These are phyloP conservation scores for Malus sylvestris DNA, from an alignment of 306 rosid species.

Conservation along the genomic window DNA sequence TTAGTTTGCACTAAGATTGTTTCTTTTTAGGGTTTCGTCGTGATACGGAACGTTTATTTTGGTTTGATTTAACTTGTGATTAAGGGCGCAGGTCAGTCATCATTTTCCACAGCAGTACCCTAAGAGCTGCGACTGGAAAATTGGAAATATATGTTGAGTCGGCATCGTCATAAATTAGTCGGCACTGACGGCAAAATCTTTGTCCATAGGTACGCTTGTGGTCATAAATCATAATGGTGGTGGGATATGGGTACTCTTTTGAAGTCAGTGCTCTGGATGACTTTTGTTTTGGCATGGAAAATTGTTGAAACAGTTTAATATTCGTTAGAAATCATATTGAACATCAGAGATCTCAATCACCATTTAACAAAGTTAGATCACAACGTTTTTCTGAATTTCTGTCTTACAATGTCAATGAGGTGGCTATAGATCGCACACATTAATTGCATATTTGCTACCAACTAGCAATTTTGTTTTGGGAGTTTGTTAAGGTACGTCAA, in stretches of 20 bases:
- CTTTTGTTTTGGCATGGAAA: neutral
- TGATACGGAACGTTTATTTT: constrained; percentile 4
- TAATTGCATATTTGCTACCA: neutral
- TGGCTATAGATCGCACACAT: neutral
- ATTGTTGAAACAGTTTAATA: neutral
- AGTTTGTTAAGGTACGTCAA: neutral
- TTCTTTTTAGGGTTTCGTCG: neutral
- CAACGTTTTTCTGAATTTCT: neutral
- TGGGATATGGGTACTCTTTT: neutral
- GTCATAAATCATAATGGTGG: neutral
- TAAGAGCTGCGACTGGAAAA: neutral
- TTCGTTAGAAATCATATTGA: neutral
- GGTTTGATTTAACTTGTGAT: neutral
- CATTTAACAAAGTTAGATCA: neutral
- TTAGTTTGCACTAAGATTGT: neutral
- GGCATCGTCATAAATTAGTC: neutral
- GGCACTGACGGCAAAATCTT: neutral
- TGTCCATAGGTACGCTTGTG: neutral
- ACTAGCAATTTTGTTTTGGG: neutral
- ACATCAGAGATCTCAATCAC: neutral
- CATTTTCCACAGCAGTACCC: neutral
- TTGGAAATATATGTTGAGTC: neutral
- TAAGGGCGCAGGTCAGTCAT: neutral
- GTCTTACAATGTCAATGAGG: neutral
- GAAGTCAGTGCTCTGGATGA: neutral